Evolutionary conservation across 2,329 filamentous ascomycete species (phyloP), one percentile per base, ranked within the genome.

Genomic region (Arthrobotrys conoides): DNA sequence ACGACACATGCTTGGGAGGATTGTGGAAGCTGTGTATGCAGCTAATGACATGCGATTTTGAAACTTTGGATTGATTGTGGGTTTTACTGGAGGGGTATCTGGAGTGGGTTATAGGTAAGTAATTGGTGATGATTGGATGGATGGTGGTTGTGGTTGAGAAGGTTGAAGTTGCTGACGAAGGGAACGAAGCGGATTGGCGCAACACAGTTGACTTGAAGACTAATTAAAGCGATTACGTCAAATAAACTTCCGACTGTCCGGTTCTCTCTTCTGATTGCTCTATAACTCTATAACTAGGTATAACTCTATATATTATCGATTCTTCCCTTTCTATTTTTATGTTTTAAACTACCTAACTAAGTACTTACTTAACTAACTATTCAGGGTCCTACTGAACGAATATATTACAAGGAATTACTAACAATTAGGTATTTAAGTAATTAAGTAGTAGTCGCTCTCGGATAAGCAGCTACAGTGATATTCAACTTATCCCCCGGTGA

Each of bases 1-100:
- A n/a, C 75, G 75, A 41, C 61, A 71, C 75, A 78, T 78, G 68
- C 36, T 71, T 44, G 46, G 64, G 20, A 69, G 3, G 1, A 68
- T n/a, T 8, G 61, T 53, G 36, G 67, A 38, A n/a, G 66, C 41
- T n/a, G 66, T 36, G 27, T 67, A 71, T 16, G 67, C 59, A 8
- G 51, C n/a, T 33, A 70, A 59, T n/a, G 59, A 63, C 38, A 64
- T 66, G 65, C 57, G 51, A 10, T 9, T 20, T 10, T 48, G 46
- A 20, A 44, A 14, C 5, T 16, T 4, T 41, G 27, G n/a, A 30
- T 6, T 30, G 27, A 30, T 30, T 30, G 27, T 30, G 6, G 27
- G n/a, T n/a, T n/a, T n/a, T n/a, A 30, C 27, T 63, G 18, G n/a
- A 5, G 27, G 16, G 30, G 3, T n/a, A n/a, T n/a, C n/a, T n/a